Percentiles rank a stretch among this genome's conserved stretches.
phyloP scores from a whole-genome alignment of 306 rosid genomes.

The Sechiopsis laciniata region DNA sequence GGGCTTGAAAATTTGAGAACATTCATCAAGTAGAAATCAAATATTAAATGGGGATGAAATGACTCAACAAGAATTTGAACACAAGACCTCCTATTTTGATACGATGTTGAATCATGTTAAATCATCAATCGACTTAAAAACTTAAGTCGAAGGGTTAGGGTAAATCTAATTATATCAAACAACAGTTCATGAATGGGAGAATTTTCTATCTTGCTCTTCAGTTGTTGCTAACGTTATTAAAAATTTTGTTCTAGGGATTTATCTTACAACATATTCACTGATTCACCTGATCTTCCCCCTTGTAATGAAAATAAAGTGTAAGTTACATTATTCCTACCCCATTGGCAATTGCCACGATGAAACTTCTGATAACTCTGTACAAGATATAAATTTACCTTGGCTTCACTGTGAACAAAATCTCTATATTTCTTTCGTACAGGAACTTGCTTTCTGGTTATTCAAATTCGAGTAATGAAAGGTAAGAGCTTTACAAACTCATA shows the following conservation, averaged over 20 bases:
- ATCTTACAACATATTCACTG: slow-evolving; percentile 66
- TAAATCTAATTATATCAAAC: too few species aligned
- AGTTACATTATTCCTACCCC: slow-evolving; percentile 25
- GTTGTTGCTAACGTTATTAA: not conserved
- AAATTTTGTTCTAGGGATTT: slow-evolving; percentile 53
- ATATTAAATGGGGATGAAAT: too few species aligned
- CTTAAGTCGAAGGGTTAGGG: too few species aligned
- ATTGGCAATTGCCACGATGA: slow-evolving; percentile 3
- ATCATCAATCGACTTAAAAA: too few species aligned
- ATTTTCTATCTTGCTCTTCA: not conserved
- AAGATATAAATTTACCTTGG: not conserved
- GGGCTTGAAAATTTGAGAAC: too few species aligned
- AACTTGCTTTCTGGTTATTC: slow-evolving; percentile 57
- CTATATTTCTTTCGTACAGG: slow-evolving; percentile 31
- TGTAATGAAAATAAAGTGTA: slow-evolving; percentile 45
- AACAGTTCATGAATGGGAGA: not conserved
- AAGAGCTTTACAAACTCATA: slow-evolving; percentile 26
- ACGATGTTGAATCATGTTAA: too few species aligned
- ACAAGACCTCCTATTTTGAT: too few species aligned
- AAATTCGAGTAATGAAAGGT: slow-evolving; percentile 33
- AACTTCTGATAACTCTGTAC: not conserved
- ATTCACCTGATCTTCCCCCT: slow-evolving; percentile 26
- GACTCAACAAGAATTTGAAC: too few species aligned
- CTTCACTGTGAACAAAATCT: not conserved
- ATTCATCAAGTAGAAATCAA: too few species aligned